Evolutionary conservation across 2,329 filamentous ascomycete species (phyloP), one percentile per base, ranked within the genome.

Genomic region (Neofusicoccum umdonicola): DNA sequence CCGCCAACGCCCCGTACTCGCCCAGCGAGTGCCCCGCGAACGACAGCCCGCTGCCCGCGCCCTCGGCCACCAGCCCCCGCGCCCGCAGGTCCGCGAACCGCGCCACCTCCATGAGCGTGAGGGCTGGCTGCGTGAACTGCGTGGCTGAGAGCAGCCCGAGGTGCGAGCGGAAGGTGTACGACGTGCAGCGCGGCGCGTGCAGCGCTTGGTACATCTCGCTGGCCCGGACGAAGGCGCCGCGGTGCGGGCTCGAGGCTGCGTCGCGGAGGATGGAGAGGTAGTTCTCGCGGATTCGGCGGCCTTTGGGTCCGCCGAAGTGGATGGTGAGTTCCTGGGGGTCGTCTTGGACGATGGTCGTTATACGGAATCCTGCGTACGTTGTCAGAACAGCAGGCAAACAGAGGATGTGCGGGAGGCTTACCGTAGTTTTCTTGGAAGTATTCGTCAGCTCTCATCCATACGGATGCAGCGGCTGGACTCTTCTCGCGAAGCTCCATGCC

Each of bases 401-500:
- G 4, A 45, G 31, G 44, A 48, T 42, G 31, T 13, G 31, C 31
- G 37, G 13, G 34, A 9, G 39, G 64, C 68, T 62, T 66, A 73
- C 77, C 77, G 66, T 72, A 77, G 68, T 68, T 72, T 11, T 74
- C 69, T 4, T 72, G 66, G 45, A 78, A 76, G 65, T 75, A 71
- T 34, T 67, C 72, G 65, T 80, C 77, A 6, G 73, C 76, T 66
- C 93, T 89, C 78, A 97, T 77, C 78, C 78, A 80, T 7, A 79
- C 68, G 5, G 66, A 67, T 41, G 68, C 68, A 1, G 78, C 77
- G 15, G 71, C 71, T 12, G 71, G n/a, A 34, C 71, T 76, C 2
- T 66, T 68, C 13, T 68, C 72, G 51, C 80, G 80, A 9, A 80
- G 68, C 17, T 76, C 74, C 77, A 80, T 80, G 2, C 79, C 79